phyloP scores from a whole-genome alignment of 2,329 filamentous ascomycete genomes.

The Talaromyces sp. region DNA sequence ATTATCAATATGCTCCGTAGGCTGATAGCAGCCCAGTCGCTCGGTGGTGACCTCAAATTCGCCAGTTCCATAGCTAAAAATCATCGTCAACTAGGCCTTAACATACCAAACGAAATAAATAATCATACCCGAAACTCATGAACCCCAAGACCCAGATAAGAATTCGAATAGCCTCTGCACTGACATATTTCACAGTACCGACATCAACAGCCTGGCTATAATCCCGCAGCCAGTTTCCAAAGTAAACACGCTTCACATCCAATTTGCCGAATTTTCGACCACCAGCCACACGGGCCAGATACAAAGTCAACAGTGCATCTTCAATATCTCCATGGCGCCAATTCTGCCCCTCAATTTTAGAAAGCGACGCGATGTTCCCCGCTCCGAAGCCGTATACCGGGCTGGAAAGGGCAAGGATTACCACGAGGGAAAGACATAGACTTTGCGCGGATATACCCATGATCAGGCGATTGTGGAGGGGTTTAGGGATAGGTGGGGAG shows the following conservation, averaged over 20 bases:
- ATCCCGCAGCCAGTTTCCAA: conserved; percentile 93
- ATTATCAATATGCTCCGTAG: conserved; percentile 81
- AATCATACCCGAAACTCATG: conserved; percentile 74
- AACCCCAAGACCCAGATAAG: conserved; percentile 88
- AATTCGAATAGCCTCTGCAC: conserved; percentile 86
- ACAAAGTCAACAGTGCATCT: conserved; percentile 77
- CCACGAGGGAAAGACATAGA: conserved; percentile 40
- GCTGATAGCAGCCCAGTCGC: conserved; percentile 77
- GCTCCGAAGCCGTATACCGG: conserved; percentile 80
- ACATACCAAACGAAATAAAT: not conserved
- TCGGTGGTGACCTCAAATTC: conserved; percentile 85
- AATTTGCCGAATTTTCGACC: conserved; percentile 87
- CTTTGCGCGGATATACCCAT: conserved; percentile 27
- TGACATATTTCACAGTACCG: conserved; percentile 87
- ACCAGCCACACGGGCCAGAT: conserved; percentile 64
- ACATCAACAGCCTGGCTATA: conserved; percentile 95
- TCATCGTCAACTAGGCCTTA: not conserved
- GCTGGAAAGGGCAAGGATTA: conserved; percentile 68
- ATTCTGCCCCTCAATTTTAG: conserved; percentile 81
- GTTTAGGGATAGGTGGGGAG: not conserved
- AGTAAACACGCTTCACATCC: conserved; percentile 86
- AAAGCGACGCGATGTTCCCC: conserved; percentile 81
- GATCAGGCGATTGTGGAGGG: not conserved
- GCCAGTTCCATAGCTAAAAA: conserved; percentile 61
- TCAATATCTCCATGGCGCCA: conserved; percentile 93